These are phyloP conservation scores for Leucocoprinus leucothites DNA, from an alignment of 768 basidiomycete genomes.

Conservation along the genomic window DNA sequence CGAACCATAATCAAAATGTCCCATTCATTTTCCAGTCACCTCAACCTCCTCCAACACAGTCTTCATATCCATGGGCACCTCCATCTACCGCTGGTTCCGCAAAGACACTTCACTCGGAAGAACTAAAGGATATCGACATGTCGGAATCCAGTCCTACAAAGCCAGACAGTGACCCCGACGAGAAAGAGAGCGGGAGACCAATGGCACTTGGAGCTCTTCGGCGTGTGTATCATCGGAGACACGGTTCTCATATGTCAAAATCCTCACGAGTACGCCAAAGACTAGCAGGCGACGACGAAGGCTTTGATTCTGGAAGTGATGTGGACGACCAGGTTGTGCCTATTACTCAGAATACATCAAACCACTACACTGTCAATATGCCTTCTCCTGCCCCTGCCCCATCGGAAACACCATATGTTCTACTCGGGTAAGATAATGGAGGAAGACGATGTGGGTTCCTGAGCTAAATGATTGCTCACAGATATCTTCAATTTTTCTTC, in stretches of 20 bases:
- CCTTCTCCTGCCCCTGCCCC: slow-evolving; percentile 53
- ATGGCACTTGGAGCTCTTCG: slow-evolving; percentile 64
- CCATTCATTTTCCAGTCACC: slow-evolving; percentile 67
- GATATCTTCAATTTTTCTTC: slow-evolving; percentile 94
- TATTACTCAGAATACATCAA: slow-evolving; percentile 56
- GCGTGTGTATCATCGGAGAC: slow-evolving; percentile 62
- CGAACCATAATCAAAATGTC: slow-evolving; percentile 51
- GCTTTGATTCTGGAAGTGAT: slow-evolving; percentile 48
- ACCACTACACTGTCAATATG: slow-evolving; percentile 84
- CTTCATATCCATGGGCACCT: slow-evolving; percentile 64
- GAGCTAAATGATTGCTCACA: slow-evolving; percentile 22
- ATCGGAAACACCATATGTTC: slow-evolving; percentile 73
- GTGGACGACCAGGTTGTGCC: slow-evolving; percentile 31
- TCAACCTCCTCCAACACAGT: slow-evolving; percentile 39
- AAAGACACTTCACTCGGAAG: slow-evolving; percentile 54
- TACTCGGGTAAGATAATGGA: slow-evolving; percentile 68
- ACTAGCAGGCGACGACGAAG: slow-evolving; percentile 36
- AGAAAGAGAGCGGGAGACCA: slow-evolving; percentile 33
- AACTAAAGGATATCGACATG: slow-evolving; percentile 74
- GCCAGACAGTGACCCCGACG: slow-evolving; percentile 28
- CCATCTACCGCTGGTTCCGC: slow-evolving; percentile 57
- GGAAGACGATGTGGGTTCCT: background rate
- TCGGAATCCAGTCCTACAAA: slow-evolving; percentile 61
- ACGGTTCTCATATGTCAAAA: slow-evolving; percentile 37
- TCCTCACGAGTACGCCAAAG: slow-evolving; percentile 22